phyloP scores from a whole-genome alignment of 208 protist genomes.

The Strigomonas galati region DNA sequence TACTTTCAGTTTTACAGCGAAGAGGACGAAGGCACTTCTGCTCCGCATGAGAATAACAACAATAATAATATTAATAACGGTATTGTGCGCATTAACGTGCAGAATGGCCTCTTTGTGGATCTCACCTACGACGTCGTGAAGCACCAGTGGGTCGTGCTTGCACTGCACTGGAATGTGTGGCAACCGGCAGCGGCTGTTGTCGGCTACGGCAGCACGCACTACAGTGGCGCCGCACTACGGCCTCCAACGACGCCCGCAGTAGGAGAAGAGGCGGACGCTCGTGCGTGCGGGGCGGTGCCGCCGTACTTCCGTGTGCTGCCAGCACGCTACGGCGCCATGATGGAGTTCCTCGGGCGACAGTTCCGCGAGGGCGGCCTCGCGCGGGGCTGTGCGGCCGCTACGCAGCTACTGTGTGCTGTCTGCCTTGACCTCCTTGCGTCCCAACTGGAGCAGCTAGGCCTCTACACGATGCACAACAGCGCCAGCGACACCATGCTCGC shows the following conservation, averaged over 20 bases:
- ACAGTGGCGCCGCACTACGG: neutral
- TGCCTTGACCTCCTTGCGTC: conserved; percentile 57
- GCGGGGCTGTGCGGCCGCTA: conserved; percentile 48
- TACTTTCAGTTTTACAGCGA: conserved; percentile 14
- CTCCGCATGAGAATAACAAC: neutral
- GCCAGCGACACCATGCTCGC: neutral
- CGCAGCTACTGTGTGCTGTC: conserved; percentile 51
- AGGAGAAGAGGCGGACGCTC: neutral
- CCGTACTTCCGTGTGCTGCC: conserved; percentile 17
- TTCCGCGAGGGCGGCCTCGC: conserved; percentile 51
- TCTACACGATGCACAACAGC: neutral
- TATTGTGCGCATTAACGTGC: neutral
- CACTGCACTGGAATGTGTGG: conserved; percentile 4
- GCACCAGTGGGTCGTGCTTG: neutral
- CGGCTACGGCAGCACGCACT: neutral
- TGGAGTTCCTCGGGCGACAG: conserved; percentile 35
- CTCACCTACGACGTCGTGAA: neutral
- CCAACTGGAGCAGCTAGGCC: conserved; percentile 25
- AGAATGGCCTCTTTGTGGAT: conserved; percentile 1
- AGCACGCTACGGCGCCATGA: conserved; percentile 38
- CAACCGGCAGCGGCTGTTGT: neutral
- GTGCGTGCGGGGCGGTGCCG: neutral
- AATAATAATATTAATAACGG: neutral
- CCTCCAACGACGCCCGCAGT: too few relatives aligned
- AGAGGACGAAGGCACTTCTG: neutral